Percentiles rank a stretch among this genome's conserved stretches.
phyloP scores from a whole-genome alignment of 1,139 yeast species.

The Debaryomyces robertsiae region DNA sequence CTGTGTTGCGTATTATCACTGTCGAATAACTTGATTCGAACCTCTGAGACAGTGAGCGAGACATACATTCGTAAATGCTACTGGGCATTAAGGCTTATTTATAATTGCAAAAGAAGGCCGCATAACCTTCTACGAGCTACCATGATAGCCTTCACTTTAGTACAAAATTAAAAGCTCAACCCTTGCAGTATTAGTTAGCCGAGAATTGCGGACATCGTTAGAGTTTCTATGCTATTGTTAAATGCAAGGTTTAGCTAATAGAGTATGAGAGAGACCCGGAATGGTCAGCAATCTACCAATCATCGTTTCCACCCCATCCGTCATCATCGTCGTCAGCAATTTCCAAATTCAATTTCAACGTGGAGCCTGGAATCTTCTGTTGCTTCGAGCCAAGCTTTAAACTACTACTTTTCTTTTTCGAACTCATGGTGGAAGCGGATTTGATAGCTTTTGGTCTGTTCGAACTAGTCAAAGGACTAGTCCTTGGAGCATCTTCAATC shows the following conservation, averaged over 20 bases:
- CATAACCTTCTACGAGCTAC: no score
- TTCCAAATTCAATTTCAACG: constrained; percentile 41
- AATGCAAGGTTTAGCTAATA: background rate
- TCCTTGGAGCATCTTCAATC: constrained; percentile 13
- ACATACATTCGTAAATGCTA: no score
- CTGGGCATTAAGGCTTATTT: no score
- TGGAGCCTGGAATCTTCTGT: constrained; percentile 25
- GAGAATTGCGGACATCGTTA: no score
- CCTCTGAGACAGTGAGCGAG: no score
- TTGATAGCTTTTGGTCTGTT: constrained; percentile 10
- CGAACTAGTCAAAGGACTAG: constrained; percentile 9
- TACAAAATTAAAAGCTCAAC: no score
- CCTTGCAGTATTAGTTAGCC: no score
- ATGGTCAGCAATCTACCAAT: constrained; percentile 11
- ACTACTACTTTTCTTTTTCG: constrained; percentile 22
- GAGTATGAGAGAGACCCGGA: background rate
- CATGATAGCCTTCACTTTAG: no score
- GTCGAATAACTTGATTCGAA: no score
- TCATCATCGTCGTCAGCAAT: constrained; percentile 51
- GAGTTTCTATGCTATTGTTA: no score
- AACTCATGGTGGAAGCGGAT: constrained; percentile 7
- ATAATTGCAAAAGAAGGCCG: no score
- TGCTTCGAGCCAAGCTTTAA: constrained; percentile 31
- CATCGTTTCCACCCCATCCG: constrained; percentile 51
- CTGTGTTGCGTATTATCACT: no score